phyloP scores from a whole-genome alignment of 495 filamentous ascomycete genomes.

The Penicillium pulvis region DNA sequence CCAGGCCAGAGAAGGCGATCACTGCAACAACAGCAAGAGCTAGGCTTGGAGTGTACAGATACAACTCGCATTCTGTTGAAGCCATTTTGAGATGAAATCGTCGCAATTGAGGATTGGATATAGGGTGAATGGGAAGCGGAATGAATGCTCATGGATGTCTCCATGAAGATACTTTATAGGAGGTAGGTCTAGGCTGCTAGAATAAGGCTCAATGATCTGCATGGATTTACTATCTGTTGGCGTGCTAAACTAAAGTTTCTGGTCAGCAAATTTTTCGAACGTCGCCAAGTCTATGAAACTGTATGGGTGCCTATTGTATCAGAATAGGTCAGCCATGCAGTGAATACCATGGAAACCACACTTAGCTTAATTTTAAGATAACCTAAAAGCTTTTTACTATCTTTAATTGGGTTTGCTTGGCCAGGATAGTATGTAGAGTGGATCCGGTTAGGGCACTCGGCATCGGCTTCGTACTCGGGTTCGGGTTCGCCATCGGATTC shows the following conservation, averaged over 20 bases:
- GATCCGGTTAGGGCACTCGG: not conserved
- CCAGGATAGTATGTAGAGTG: not conserved
- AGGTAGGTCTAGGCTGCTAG: too few relatives aligned
- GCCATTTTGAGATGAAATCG: conserved; percentile 2
- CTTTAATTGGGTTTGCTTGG: not conserved
- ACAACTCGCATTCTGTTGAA: conserved; percentile 6
- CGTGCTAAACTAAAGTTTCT: too few relatives aligned
- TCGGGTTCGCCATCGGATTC: conserved; percentile 16
- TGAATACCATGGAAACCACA: not conserved
- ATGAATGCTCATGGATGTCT: not conserved
- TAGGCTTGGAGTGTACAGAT: conserved; percentile 10
- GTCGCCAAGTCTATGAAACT: too few relatives aligned
- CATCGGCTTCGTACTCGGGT: not conserved
- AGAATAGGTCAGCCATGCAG: too few relatives aligned
- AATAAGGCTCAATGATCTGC: too few relatives aligned
- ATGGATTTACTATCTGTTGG: too few relatives aligned
- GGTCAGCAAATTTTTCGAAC: too few relatives aligned
- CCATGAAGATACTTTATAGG: too few relatives aligned
- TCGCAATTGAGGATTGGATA: too few relatives aligned
- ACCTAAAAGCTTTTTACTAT: not conserved
- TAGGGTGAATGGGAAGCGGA: not conserved
- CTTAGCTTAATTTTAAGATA: not conserved
- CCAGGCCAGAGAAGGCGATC: conserved; percentile 3
- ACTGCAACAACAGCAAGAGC: conserved; percentile 10
- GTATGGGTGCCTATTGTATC: too few relatives aligned